A percentile compares a stretch with the other conserved stretches of the same genome.
phyloP scores from a whole-genome alignment of 306 rosid genomes.

The Abrus pulchellus region DNA sequence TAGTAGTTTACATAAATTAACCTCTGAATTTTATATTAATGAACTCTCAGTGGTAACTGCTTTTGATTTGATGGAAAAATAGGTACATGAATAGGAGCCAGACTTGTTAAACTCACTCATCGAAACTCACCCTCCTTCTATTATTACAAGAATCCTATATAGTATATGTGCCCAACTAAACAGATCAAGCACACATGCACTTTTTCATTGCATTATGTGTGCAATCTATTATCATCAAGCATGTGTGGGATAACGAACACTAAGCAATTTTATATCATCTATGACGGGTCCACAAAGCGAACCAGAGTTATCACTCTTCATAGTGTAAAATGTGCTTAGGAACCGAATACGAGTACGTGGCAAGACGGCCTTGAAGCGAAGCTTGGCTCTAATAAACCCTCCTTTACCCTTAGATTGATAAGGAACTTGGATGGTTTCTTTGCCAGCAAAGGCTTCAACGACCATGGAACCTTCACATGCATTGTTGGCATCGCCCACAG shows the following conservation, averaged over 20 bases:
- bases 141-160: slow-evolving; percentile 42
- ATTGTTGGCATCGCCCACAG: slow-evolving; percentile 77
- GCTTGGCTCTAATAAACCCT: slow-evolving; percentile 60
- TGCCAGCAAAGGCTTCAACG: slow-evolving; percentile 76
- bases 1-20: too few species aligned
- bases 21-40: too few species aligned
- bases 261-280: slow-evolving; percentile 74
- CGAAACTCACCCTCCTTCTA: slow-evolving; percentile 20
- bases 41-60: not conserved
- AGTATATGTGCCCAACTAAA: slow-evolving; percentile 23
- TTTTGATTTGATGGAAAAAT: slow-evolving; percentile 10
- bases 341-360: slow-evolving; percentile 68
- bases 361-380: slow-evolving; percentile 64
- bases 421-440: slow-evolving; percentile 53
- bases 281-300: slow-evolving; percentile 84
- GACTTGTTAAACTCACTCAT: slow-evolving; percentile 26
- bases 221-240: slow-evolving; percentile 26
- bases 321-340: slow-evolving; percentile 69
- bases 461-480: slow-evolving; percentile 69
- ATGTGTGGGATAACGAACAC: slow-evolving; percentile 58
- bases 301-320: slow-evolving; percentile 71
- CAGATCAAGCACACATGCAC: not conserved
- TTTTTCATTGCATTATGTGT: not conserved
- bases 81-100: slow-evolving; percentile 10
- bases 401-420: slow-evolving; percentile 77